Evolutionary conservation across 2,329 filamentous ascomycete genomes (phyloP).

Genomic region (Fusarium robinianum): DNA sequence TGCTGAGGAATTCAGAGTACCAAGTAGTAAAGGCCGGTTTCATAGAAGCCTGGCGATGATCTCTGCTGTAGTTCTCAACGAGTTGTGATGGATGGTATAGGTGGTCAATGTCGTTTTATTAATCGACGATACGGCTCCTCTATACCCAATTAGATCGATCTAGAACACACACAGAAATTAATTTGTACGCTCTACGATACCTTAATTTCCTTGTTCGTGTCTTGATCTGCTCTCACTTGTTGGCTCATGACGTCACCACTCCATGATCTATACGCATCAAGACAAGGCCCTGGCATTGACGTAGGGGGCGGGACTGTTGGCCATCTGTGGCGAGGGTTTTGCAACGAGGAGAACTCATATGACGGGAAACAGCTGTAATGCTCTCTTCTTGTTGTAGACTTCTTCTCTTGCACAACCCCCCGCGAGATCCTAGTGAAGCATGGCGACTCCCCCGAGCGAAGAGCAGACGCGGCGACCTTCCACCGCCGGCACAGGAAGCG

Average conservation of each 20-base stretch:
- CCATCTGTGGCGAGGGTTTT: constrained; percentile 18
- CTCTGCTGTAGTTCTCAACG: no score
- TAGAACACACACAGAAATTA: no score
- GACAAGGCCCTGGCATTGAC: constrained; percentile 20
- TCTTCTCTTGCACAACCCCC: neutral
- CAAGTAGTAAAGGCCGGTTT: no score
- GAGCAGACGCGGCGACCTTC: constrained; percentile 25
- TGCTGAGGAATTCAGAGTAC: no score
- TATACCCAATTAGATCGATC: no score
- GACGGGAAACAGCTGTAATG: neutral
- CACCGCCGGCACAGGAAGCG: constrained; percentile 24
- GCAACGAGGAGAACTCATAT: constrained; percentile 1
- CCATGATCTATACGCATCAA: neutral
- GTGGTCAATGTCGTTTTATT: no score
- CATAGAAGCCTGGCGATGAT: no score
- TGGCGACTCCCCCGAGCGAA: constrained; percentile 13
- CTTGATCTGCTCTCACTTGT: constrained; percentile 15
- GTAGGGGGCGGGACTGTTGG: constrained; percentile 32
- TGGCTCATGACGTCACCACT: constrained; percentile 22
- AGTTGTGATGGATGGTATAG: no score
- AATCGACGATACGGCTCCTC: no score
- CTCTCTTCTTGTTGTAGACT: no score
- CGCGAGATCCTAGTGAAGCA: constrained; percentile 1
- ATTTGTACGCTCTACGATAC: no score
- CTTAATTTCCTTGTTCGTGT: no score